Evolutionary conservation across 225 moss, liverwort and hornwort genomes (phyloP).

Genomic region (Ulota crispa): DNA sequence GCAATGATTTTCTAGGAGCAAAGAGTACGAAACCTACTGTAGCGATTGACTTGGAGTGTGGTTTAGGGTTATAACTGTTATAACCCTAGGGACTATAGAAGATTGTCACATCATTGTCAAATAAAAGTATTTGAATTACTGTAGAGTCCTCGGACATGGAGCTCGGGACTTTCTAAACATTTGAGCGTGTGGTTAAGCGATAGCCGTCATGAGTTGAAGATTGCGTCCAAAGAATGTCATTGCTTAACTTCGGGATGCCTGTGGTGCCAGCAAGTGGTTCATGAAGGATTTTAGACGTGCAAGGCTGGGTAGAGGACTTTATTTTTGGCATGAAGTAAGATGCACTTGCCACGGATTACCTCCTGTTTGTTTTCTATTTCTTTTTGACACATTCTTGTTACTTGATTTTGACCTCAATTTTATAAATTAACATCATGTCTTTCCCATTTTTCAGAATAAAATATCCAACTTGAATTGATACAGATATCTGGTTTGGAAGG

Average conservation of each 20-base stretch:
- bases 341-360: too few relatives aligned
- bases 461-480: too few relatives aligned
- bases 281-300: neutral
- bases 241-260: neutral
- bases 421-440: too few relatives aligned
- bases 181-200: neutral
- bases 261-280: neutral
- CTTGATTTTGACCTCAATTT: too few relatives aligned
- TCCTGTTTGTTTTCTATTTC: too few relatives aligned
- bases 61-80: neutral
- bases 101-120: too few relatives aligned
- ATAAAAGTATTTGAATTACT: neutral
- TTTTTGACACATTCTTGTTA: too few relatives aligned
- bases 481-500: too few relatives aligned
- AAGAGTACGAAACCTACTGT: neutral
- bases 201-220: neutral
- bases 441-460: too few relatives aligned
- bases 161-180: neutral
- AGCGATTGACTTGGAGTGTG: neutral
- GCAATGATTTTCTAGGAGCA: neutral
- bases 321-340: too few relatives aligned
- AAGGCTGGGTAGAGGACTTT: too few relatives aligned
- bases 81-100: neutral
- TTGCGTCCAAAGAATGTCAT: neutral
- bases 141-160: neutral